A percentile compares a stretch with the other conserved stretches of the same genome.
Evolutionary conservation across 306 rosid species (phyloP).

Genomic region (Quercus suber): DNA sequence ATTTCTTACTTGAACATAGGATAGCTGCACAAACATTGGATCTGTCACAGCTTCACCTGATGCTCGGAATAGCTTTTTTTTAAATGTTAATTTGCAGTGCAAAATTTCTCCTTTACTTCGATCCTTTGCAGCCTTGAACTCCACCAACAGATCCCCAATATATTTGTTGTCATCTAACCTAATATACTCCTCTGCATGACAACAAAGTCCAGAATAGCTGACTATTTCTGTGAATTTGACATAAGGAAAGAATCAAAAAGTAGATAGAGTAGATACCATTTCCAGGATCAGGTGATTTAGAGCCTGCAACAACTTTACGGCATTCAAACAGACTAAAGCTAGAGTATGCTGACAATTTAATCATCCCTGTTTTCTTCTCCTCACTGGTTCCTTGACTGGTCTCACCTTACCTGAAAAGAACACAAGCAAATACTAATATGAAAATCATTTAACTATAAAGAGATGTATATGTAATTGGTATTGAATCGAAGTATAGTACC

Average conservation of each 20-base stretch:
- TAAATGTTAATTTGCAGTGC: slow-evolving; percentile 78
- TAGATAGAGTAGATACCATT: slow-evolving; percentile 47
- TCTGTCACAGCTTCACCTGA: slow-evolving; percentile 92
- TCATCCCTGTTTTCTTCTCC: slow-evolving; percentile 34
- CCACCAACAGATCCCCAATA: slow-evolving; percentile 80
- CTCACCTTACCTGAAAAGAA: too few relatives aligned
- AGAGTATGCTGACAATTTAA: slow-evolving; percentile 71
- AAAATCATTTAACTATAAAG: too few relatives aligned
- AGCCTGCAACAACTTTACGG: slow-evolving; percentile 68
- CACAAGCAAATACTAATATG: too few relatives aligned
- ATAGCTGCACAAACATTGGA: slow-evolving; percentile 88
- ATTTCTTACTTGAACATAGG: slow-evolving; percentile 78
- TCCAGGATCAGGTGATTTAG: slow-evolving; percentile 78
- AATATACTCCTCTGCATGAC: slow-evolving; percentile 73
- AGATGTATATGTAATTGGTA: too few relatives aligned
- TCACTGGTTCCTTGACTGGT: too few relatives aligned
- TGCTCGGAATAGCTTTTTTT: slow-evolving; percentile 85
- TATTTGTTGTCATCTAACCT: slow-evolving; percentile 91
- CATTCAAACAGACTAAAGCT: slow-evolving; percentile 87
- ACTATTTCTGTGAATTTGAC: slow-evolving; percentile 9
- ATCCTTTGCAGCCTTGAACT: slow-evolving; percentile 85
- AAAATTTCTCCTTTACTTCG: slow-evolving; percentile 90
- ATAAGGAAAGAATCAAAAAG: slow-evolving; percentile 11
- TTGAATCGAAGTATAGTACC: too few relatives aligned
- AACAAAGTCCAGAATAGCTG: slow-evolving; percentile 31